Conservation (phyloP, 2,329 filamentous ascomycete species). For the Pseudogymnoascus sp. region DNA sequence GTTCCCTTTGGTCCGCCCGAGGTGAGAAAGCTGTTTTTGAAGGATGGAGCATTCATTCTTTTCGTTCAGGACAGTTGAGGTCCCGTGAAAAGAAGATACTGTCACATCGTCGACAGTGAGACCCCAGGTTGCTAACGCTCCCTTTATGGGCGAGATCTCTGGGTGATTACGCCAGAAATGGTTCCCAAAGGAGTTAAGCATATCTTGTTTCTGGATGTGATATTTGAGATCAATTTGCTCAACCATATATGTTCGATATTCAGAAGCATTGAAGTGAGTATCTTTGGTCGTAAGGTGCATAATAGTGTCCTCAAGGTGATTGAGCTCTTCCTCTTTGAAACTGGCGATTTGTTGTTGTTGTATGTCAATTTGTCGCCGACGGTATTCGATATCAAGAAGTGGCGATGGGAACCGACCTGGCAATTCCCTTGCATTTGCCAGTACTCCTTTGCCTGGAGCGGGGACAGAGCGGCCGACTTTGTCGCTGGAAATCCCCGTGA, state of each 20-base stretch:
- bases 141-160: constrained; percentile 29
- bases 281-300: too few relatives aligned
- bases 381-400: background rate
- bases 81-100: constrained; percentile 34
- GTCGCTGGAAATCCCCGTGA: constrained; percentile 28
- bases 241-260: too few relatives aligned
- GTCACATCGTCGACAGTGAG: constrained; percentile 32
- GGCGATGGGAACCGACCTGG: too few relatives aligned
- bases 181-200: too few relatives aligned
- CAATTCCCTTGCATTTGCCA: too few relatives aligned
- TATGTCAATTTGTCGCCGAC: background rate
- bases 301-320: too few relatives aligned
- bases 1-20: constrained; percentile 31
- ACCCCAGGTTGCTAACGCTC: constrained; percentile 30
- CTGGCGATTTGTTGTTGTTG: too few relatives aligned
- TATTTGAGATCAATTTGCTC: too few relatives aligned
- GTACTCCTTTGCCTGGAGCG: constrained; percentile 21
- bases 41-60: constrained; percentile 13
- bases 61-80: constrained; percentile 36
- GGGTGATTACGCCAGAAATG: too few relatives aligned
- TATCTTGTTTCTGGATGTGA: too few relatives aligned
- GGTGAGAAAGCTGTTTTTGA: constrained; percentile 29
- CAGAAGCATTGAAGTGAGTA: too few relatives aligned
- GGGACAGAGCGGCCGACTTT: constrained; percentile 31
- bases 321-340: too few relatives aligned